Conservation (phyloP, 805 yeast genomes). For the Teunomyces gatunensis region DNA sequence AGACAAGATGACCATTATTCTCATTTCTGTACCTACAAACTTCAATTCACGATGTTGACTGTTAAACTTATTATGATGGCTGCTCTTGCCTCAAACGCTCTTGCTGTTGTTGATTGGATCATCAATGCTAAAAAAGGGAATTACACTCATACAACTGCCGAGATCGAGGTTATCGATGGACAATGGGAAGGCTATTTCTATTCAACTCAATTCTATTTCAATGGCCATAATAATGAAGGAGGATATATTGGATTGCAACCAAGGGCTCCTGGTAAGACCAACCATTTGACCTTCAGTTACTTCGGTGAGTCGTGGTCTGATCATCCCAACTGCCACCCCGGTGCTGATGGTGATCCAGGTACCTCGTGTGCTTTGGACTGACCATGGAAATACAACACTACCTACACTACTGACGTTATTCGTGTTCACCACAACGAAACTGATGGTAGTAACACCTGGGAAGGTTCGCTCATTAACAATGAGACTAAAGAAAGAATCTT, state of each 20-base stretch:
- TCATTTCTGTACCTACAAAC: too few relatives aligned
- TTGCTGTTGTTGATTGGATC: not conserved
- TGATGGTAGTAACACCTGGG: conserved; percentile 2
- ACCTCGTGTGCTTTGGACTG: conserved; percentile 5
- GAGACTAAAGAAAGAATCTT: not conserved
- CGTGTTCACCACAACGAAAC: not conserved
- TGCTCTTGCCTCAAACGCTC: too few relatives aligned
- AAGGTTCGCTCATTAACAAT: conserved; percentile 1
- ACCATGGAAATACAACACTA: conserved; percentile 5
- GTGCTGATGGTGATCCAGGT: conserved; percentile 9
- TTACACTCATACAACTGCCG: not conserved
- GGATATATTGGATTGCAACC: too few relatives aligned
- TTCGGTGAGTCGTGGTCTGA: conserved; percentile 3
- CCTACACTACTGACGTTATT: conserved; percentile 1
- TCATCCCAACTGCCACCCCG: conserved; percentile 5
- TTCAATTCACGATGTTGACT: too few relatives aligned
- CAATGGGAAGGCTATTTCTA: too few relatives aligned
- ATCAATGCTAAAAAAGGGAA: not conserved
- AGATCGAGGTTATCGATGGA: not conserved
- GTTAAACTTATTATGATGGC: too few relatives aligned
- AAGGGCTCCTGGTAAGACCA: not conserved
- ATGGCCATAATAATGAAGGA: too few relatives aligned
- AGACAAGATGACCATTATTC: too few relatives aligned
- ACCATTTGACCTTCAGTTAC: conserved; percentile 7
- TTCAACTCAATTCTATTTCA: too few relatives aligned